Evolutionary conservation across 2,329 filamentous ascomycete genomes (phyloP).

Genomic region (Fusarium tanahbumbuense): DNA sequence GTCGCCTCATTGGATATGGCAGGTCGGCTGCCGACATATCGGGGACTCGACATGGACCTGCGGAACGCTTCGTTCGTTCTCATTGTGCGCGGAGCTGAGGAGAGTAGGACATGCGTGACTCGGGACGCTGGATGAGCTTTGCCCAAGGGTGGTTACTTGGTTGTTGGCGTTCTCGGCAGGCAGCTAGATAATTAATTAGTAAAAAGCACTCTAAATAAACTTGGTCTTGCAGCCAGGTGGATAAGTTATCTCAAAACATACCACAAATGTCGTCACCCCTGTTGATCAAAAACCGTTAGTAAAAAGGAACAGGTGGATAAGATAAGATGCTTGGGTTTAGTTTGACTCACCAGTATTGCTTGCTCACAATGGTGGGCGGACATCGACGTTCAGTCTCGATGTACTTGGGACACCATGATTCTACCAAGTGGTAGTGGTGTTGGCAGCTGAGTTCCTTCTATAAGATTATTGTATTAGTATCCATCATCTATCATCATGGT

Average conservation of each 20-base stretch:
- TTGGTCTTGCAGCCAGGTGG: constrained; percentile 1
- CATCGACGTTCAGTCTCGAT: constrained; percentile 59
- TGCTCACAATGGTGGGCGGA: constrained; percentile 58
- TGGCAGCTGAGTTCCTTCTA: constrained; percentile 65
- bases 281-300: constrained; percentile 42
- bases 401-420: constrained; percentile 60
- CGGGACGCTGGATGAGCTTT: constrained; percentile 53
- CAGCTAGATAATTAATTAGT: constrained; percentile 48
- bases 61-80: constrained; percentile 17
- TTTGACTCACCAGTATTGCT: constrained; percentile 57
- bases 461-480: constrained; percentile 27
- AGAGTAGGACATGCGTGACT: constrained; percentile 45
- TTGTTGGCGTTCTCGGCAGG: constrained; percentile 55
- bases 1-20: constrained; percentile 24
- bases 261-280: constrained; percentile 60
- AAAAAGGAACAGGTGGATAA: constrained; percentile 4
- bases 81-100: constrained; percentile 48
- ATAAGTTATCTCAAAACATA: constrained; percentile 47
- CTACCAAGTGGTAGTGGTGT: constrained; percentile 62
- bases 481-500: not conserved
- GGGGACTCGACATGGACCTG: constrained; percentile 10
- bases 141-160: constrained; percentile 55
- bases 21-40: constrained; percentile 31
- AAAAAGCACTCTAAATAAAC: constrained; percentile 14
- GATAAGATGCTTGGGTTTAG: not conserved